Evolutionary conservation across 148 eudicot genomes (phyloP).

Genomic region (Chenopodium berlandieri): DNA sequence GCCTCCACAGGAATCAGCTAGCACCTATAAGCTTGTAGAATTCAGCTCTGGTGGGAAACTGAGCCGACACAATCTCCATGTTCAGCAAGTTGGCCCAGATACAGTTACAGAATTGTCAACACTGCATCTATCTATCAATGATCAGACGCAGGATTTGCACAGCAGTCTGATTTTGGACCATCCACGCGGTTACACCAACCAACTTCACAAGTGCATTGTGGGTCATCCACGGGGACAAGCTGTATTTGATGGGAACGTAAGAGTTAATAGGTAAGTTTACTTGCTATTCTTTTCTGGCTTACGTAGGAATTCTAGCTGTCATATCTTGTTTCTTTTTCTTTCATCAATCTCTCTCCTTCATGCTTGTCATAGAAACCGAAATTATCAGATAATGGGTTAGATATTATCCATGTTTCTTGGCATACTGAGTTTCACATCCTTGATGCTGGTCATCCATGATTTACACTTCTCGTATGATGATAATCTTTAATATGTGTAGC

Average conservation of each 20-base stretch:
- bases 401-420: neutral
- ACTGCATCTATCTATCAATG: slow-evolving; percentile 59
- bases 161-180: slow-evolving; percentile 78
- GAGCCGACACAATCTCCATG: slow-evolving; percentile 89
- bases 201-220: slow-evolving; percentile 95
- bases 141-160: slow-evolving; percentile 90
- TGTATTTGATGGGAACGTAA: slow-evolving; percentile 88
- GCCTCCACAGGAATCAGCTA: slow-evolving; percentile 60
- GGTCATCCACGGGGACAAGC: slow-evolving; percentile 88
- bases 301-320: neutral
- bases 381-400: neutral
- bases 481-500: neutral
- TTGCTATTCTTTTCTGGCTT: neutral
- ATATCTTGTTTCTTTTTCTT: neutral
- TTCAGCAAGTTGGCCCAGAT: slow-evolving; percentile 86
- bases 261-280: slow-evolving; percentile 69
- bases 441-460: neutral
- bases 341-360: neutral
- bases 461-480: neutral
- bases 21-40: slow-evolving; percentile 83
- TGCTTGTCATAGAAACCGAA: neutral
- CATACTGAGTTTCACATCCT: neutral
- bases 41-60: slow-evolving; percentile 89
- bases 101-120: slow-evolving; percentile 83
- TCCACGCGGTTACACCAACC: slow-evolving; percentile 77